Evolutionary conservation across 192 early-diverging fungal species (phyloP).

Genomic region (Paraglomus brasilianum): DNA sequence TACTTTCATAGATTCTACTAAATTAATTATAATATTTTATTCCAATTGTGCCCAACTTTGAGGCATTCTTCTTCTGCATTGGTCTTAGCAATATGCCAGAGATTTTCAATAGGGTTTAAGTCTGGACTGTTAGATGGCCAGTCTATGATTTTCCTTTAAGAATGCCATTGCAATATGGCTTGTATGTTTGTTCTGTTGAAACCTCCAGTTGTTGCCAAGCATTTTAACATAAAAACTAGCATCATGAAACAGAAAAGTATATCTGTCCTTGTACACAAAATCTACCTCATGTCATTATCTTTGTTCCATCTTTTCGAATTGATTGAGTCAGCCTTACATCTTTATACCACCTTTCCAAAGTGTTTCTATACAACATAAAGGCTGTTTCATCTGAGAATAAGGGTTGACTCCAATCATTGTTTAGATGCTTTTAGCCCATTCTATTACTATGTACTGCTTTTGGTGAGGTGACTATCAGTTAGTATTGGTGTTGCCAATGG

Average conservation of each 20-base stretch:
- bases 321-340: background rate
- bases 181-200: constrained; percentile 17
- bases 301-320: constrained; percentile 21
- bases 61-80: too few species aligned
- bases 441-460: too few species aligned
- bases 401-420: too few species aligned
- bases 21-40: too few species aligned
- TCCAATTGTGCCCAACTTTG: too few species aligned
- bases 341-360: constrained; percentile 6
- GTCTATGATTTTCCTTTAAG: constrained; percentile 7
- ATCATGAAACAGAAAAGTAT: constrained; percentile 12
- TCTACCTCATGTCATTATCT: constrained; percentile 12
- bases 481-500: too few species aligned
- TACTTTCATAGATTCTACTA: too few species aligned
- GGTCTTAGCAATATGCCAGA: too few species aligned
- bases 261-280: constrained; percentile 2
- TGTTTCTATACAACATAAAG: constrained; percentile 3
- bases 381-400: constrained; percentile 19
- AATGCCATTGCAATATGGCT: constrained; percentile 13
- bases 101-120: too few species aligned
- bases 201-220: background rate
- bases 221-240: constrained; percentile 22
- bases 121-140: constrained; percentile 4
- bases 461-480: too few species aligned
- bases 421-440: constrained; percentile 21